Evolutionary conservation across 306 rosid species (phyloP), one percentile per base, ranked within the genome.

Genomic region (Abrus pulchellus): DNA sequence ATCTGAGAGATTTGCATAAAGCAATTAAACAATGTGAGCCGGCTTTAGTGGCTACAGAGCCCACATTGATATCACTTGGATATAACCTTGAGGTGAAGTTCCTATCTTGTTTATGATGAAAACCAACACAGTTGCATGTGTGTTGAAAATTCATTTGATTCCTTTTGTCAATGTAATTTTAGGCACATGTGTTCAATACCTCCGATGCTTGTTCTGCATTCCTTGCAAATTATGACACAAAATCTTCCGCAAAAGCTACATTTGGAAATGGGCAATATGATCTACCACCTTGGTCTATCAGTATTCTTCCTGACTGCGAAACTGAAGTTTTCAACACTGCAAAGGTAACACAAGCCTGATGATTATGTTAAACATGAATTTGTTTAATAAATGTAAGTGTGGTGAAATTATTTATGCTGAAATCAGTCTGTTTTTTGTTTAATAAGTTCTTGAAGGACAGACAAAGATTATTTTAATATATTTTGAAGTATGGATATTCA

Each of bases 221-320:
- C 77, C 90, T 94, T 69, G 85, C 98, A 49, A 94, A 94, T 69
- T 92, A 90, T 70, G 83, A 90, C 78, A 53, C 89, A 11, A 54
- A 9, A 55, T 87, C 90, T 12, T 47, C 80, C 3, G 85, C 90
- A 29, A 92, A 13, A 47, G 88, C 91, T 68, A 77, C 57, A 20
- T 94, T 92, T 85, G 90, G 92, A 40, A 82, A 79, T 78, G 83
- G 80, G 71, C 83, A 66, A 36, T 94, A 92, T 59, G 83, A 78
- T 36, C 83, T 94, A 53, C 98, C 98, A 6, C 90, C 97, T 29
- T 94, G 98, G 98, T 94, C 98, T 68, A 79, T 94, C 60, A 92
- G 94, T 79, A 85, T 94, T 83, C 94, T 94, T 67, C 98, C 94
- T 62, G 97, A 88, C 80, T 94, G 98, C 89, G 80, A 83, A 76